Evolutionary conservation across 2,329 filamentous ascomycete genomes (phyloP), one percentile per base, ranked within the genome.

Genomic region (Huntiella abstrusa): DNA sequence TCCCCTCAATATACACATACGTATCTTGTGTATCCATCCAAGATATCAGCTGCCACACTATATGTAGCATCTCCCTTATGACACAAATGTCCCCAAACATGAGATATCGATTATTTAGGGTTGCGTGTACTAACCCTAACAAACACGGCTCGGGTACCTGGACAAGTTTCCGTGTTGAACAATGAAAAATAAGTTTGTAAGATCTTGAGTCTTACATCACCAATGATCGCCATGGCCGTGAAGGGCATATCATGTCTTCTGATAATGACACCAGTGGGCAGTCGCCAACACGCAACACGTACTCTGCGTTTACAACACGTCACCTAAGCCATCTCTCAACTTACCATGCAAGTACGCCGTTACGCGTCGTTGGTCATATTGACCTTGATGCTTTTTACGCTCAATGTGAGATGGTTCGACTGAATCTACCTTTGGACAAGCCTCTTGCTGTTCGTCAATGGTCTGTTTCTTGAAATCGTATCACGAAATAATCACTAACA

Each of bases 301-400:
- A 64, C 40, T 95, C 87, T 12, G 73, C 70, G 49, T 96, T 91
- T 63, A 95, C 85, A 2, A 85, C 83, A 59, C 83, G 82, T 51
- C 79, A 96, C 46, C 70, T 96, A 12, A 69, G 75, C 33, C 79
- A 87, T 52, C 73, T 96, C 48, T 74, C 78, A 5, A 70, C 77
- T 7, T 85, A 73, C 53, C 77, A 75, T 33, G 69, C 78, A 0
- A 75, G 76, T 6, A 85, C 76, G 43, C 88, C 88, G 1, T 69
- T 98, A 33, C 78, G 91, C 40, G 82, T 92, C 22, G 76, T 95
- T 54, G 84, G 85, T 5, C 87, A 95, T 60, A 77, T 96, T 52
- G 91, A 98, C 57, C 77, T 98, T 50, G 91, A 98, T 71, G 88
- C 88, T 35, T 98, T 98, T 63, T 98, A 98, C 60, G 82, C 83